A percentile compares a stretch with the other conserved stretches of the same genome.
phyloP scores from a whole-genome alignment of 2,329 filamentous ascomycete genomes.

The Pseudogymnoascus sp. region DNA sequence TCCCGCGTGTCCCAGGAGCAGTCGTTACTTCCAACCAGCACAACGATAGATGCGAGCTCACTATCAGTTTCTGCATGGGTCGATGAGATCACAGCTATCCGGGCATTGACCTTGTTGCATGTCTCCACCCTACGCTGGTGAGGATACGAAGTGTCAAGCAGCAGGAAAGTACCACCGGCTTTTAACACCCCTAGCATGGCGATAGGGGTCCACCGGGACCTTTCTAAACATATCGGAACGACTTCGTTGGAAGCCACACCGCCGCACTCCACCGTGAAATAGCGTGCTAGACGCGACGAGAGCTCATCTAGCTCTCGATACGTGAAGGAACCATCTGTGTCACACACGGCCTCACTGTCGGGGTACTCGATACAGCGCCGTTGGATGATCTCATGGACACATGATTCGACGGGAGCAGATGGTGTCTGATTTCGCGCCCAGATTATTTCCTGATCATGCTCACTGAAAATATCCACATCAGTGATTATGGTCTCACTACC shows the following conservation, averaged over 20 bases:
- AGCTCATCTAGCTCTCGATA: neutral
- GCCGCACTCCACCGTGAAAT: neutral
- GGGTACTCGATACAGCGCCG: neutral
- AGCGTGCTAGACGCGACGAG: neutral
- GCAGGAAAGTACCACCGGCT: slow-evolving; percentile 24
- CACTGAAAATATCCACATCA: neutral
- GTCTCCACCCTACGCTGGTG: slow-evolving; percentile 19
- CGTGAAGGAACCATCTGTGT: neutral
- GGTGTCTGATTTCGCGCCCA: neutral
- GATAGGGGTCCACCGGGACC: slow-evolving; percentile 21
- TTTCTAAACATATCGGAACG: slow-evolving; percentile 20
- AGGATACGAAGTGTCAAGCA: slow-evolving; percentile 23
- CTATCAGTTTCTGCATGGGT: neutral
- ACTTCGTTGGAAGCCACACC: slow-evolving; percentile 13
- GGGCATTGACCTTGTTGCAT: neutral
- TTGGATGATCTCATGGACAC: neutral
- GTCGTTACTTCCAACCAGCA: neutral
- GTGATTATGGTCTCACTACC: neutral
- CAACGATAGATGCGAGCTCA: neutral
- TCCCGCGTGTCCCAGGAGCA: neutral
- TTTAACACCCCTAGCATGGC: slow-evolving; percentile 24
- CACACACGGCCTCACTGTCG: neutral
- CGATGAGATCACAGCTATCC: neutral
- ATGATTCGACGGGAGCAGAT: neutral
- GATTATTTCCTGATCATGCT: neutral